A percentile compares a stretch with the other conserved stretches of the same genome.
These are phyloP conservation scores for Cutaneotrichosporon sp. DNA, from an alignment of 1,284 basidiomycete genomes.

Conservation along the genomic window DNA sequence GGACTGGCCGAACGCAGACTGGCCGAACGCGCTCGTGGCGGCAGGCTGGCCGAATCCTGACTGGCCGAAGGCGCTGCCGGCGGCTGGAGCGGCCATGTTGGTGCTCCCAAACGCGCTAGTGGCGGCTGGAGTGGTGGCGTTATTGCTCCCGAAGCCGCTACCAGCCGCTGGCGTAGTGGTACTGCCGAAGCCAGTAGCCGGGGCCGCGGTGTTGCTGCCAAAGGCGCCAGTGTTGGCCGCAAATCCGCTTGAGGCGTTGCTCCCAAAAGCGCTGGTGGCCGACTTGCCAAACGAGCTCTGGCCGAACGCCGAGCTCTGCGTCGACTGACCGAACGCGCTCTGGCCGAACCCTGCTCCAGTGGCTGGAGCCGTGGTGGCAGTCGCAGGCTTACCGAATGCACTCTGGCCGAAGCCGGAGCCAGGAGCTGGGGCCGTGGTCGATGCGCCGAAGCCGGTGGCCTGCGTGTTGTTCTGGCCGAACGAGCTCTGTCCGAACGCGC, in stretches of 20 bases:
- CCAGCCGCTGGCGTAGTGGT: background rate
- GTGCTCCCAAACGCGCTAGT: background rate
- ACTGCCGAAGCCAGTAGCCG: too few relatives aligned
- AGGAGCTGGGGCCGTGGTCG: conserved; percentile 22
- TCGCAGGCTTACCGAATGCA: conserved; percentile 37
- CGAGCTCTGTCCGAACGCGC: conserved; percentile 1
- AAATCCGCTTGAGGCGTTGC: background rate
- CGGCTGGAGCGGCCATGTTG: background rate
- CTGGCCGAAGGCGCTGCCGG: background rate
- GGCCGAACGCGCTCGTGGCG: conserved; percentile 1
- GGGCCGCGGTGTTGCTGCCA: background rate
- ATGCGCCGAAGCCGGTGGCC: conserved; percentile 27
- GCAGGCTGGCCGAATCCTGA: too few relatives aligned
- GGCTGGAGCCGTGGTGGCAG: background rate
- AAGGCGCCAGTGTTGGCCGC: conserved; percentile 1
- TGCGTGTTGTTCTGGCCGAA: conserved; percentile 18
- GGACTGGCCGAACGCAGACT: conserved; percentile 3
- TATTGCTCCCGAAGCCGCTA: background rate
- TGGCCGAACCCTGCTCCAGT: background rate
- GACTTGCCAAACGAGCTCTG: conserved; percentile 23
- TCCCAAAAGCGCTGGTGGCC: background rate
- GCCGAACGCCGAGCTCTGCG: conserved; percentile 27
- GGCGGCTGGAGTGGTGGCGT: background rate
- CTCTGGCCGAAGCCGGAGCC: conserved; percentile 31
- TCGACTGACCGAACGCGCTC: background rate